Conservation (phyloP, 352 stramenopile genomes). For the Phytophthora macrochlamydospora region DNA sequence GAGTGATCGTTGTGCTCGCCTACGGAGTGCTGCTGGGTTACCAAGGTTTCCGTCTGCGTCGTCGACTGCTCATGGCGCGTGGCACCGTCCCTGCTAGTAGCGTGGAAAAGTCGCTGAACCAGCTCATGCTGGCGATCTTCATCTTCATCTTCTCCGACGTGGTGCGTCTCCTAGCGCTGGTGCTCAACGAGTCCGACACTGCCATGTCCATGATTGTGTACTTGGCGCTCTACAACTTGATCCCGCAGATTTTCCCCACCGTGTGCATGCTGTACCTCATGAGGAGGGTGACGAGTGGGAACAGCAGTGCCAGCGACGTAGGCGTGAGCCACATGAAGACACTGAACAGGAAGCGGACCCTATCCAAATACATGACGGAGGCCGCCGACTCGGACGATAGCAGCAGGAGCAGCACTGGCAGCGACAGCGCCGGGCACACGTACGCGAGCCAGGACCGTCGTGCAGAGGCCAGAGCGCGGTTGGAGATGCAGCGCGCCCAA, state of each 20-base stretch:
- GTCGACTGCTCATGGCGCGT: slow-evolving; percentile 71
- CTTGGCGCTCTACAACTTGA: slow-evolving; percentile 75
- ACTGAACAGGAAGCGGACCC: slow-evolving; percentile 32
- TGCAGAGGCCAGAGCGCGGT: slow-evolving; percentile 13
- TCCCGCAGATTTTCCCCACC: slow-evolving; percentile 84
- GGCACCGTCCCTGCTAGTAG: slow-evolving; percentile 68
- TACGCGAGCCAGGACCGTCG: slow-evolving; percentile 21
- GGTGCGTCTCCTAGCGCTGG: slow-evolving; percentile 69
- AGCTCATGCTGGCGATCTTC: slow-evolving; percentile 82
- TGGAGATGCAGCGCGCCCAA: slow-evolving; percentile 26
- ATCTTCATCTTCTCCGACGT: slow-evolving; percentile 79
- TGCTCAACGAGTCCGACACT: slow-evolving; percentile 53
- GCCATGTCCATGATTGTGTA: slow-evolving; percentile 72
- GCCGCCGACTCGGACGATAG: slow-evolving; percentile 43
- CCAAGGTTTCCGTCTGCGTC: slow-evolving; percentile 75
- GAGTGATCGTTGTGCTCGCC: slow-evolving; percentile 59
- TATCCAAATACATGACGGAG: slow-evolving; percentile 69
- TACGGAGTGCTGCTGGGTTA: slow-evolving; percentile 74
- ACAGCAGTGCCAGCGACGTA: slow-evolving; percentile 18
- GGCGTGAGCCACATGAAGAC: slow-evolving; percentile 25
- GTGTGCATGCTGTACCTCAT: slow-evolving; percentile 92
- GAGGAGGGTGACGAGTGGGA: slow-evolving; percentile 53
- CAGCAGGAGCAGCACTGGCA: slow-evolving; percentile 31
- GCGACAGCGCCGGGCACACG: slow-evolving; percentile 15
- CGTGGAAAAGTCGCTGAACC: slow-evolving; percentile 80